Conservation (phyloP, 139 green algal genomes). For the Eudorina sp. region DNA sequence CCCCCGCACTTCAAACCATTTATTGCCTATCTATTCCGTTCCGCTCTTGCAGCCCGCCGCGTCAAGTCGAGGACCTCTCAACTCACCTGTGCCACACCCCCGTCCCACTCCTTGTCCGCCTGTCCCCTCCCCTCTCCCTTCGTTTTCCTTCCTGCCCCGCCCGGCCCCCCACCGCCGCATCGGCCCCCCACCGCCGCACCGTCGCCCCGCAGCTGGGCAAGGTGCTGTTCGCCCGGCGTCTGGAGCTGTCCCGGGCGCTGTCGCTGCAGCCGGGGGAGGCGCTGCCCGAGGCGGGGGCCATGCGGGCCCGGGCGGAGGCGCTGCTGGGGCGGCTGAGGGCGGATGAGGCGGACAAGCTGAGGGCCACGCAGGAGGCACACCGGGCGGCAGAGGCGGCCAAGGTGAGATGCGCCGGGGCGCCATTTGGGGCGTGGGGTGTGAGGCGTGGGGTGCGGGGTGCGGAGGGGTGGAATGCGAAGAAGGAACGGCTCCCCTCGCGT, state of each 20-base stretch:
- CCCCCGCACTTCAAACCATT: too few species aligned
- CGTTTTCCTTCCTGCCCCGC: background rate
- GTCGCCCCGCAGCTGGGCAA: background rate
- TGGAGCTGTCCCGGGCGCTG: background rate
- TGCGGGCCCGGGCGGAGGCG: background rate
- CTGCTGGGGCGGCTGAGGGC: background rate
- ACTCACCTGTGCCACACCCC: too few species aligned
- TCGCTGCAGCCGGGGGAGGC: background rate
- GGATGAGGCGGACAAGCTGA: slow-evolving; percentile 16
- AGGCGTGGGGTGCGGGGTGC: background rate
- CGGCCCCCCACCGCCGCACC: too few species aligned
- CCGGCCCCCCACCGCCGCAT: too few species aligned
- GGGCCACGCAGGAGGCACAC: background rate
- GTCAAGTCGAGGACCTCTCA: too few species aligned
- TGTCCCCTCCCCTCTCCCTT: background rate
- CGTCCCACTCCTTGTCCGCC: background rate
- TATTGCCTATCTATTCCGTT: too few species aligned
- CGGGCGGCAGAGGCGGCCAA: background rate
- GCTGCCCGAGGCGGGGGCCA: background rate
- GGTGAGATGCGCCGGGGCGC: background rate
- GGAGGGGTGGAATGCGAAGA: background rate
- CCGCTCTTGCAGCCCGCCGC: too few species aligned
- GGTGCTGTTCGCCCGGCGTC: background rate
- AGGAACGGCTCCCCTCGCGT: too few species aligned
- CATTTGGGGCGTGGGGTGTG: background rate